Base-by-base conservation (phyloP, 208 protist genomes). In the Leishmania guyanensis region DNA sequence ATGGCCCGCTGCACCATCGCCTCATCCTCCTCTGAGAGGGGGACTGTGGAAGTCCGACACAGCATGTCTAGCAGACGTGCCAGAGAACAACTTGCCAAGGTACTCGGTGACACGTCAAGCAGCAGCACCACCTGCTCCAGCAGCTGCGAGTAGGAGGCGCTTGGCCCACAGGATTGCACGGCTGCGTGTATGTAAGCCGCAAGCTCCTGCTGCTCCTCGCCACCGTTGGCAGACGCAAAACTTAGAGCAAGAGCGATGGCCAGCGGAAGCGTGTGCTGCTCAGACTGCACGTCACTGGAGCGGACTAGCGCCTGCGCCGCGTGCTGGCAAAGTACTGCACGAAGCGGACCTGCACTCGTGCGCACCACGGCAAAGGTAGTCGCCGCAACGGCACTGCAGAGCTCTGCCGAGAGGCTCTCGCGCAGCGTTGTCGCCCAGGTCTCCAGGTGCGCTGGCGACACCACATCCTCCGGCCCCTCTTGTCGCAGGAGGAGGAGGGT, bases 51-150 rank as follows among this genome's bases (percentile, higher is more conserved):
- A 17, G 54, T 66, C 4, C 0, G 16, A 36, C 46, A 48, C 33
- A 81, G 53, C 26, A 74, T 60, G 1, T 80, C 29, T 10, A 95
- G 75, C 8, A 93, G 76, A 2, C 72, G 72, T 0, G 66, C 70
- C 29, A 97, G 5, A 12, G 69, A 64, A 0, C 78, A 36, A 36
- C 82, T 86, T 14, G 80, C 85, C 39, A 95, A 68, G 1, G 10
- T 1, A 78, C 79, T 90, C 16, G 89, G 88, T 5, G 89, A 91
- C 5, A 97, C 88, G 66, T 97, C 93, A 14, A 95, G 75, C n/a
- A 96, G 62, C 71, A 96, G 73, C 5, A 94, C 90, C 17, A 96
- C 46, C 33, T 88, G 82, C 73, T 96, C 91, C 16, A 86, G 77
- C 62, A 96, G 82, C 46, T 48, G 14, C 14, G 79, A 81, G 6